Evolutionary conservation across 177 flowering plant genomes (phyloP).

Genomic region (Telopea speciosissima): DNA sequence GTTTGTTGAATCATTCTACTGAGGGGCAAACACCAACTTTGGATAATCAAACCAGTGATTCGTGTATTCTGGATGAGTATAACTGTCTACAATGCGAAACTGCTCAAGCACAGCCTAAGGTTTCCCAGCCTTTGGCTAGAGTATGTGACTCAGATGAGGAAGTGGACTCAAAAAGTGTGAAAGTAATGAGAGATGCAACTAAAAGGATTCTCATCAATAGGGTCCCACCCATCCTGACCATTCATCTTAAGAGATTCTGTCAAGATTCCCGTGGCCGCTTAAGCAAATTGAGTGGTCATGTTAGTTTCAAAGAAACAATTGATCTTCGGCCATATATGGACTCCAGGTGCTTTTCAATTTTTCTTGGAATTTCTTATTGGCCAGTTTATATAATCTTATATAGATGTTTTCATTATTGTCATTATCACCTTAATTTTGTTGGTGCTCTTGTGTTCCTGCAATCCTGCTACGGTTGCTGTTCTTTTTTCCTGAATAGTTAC

Average conservation of each 20-base stretch:
- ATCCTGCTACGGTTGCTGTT: not conserved
- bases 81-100: conserved; percentile 7
- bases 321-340: conserved; percentile 74
- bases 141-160: conserved; percentile 36
- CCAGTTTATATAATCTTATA: not conserved
- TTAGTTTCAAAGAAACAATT: conserved; percentile 53
- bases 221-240: conserved; percentile 73
- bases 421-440: not conserved
- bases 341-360: conserved; percentile 47
- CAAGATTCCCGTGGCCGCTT: conserved; percentile 94
- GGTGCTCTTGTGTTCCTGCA: not conserved
- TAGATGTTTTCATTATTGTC: not conserved
- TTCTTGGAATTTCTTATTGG: conserved; percentile 3
- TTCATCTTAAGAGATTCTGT: conserved; percentile 89
- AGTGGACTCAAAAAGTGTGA: conserved; percentile 30
- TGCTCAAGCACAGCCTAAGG: conserved; percentile 15
- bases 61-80: conserved; percentile 17
- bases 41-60: conserved; percentile 18
- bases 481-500: not conserved
- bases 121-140: conserved; percentile 6
- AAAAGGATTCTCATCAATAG: conserved; percentile 69
- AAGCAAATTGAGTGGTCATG: conserved; percentile 85
- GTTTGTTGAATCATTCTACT: conserved; percentile 7
- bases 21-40: conserved; percentile 21
- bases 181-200: conserved; percentile 80